A percentile compares a stretch with the other conserved stretches of the same genome.
Evolutionary conservation across 805 yeast species (phyloP).

Genomic region (Lipomyces starkeyi): DNA sequence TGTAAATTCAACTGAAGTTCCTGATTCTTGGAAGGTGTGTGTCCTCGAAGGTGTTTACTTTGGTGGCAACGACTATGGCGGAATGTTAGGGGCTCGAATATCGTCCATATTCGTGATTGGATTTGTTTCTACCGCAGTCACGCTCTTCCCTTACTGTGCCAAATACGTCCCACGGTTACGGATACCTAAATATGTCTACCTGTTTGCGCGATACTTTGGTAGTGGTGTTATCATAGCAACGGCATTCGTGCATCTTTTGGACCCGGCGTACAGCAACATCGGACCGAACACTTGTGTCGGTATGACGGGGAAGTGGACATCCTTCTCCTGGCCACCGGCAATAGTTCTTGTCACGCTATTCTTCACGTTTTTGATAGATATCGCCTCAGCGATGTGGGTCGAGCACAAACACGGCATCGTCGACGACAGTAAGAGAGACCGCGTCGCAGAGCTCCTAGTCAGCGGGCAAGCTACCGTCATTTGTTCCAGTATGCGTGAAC

Average conservation of each 20-base stretch:
- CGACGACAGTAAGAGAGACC: background rate
- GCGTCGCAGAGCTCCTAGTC: too few relatives aligned
- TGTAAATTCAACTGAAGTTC: conserved; percentile 29
- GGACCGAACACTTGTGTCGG: conserved; percentile 49
- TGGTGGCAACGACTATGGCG: conserved; percentile 51
- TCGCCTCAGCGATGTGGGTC: conserved; percentile 53
- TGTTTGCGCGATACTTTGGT: conserved; percentile 16
- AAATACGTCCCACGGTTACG: conserved; percentile 1
- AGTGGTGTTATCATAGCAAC: conserved; percentile 2
- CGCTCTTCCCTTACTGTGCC: conserved; percentile 53
- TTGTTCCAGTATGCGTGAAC: too few relatives aligned
- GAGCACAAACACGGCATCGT: conserved; percentile 46
- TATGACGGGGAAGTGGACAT: conserved; percentile 54
- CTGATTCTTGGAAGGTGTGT: conserved; percentile 52
- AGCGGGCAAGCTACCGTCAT: too few relatives aligned
- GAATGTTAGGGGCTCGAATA: conserved; percentile 53
- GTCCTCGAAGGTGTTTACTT: conserved; percentile 52
- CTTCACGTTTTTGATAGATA: conserved; percentile 54
- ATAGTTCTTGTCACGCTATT: conserved; percentile 56
- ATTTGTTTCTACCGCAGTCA: conserved; percentile 51
- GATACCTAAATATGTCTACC: conserved; percentile 21
- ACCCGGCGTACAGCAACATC: conserved; percentile 8
- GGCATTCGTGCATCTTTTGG: conserved; percentile 15
- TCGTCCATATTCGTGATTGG: conserved; percentile 67
- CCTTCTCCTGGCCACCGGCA: conserved; percentile 63